Percentiles rank a stretch among this genome's conserved stretches.
Evolutionary conservation across 306 rosid species (phyloP).

Genomic region (Cercis canadensis): DNA sequence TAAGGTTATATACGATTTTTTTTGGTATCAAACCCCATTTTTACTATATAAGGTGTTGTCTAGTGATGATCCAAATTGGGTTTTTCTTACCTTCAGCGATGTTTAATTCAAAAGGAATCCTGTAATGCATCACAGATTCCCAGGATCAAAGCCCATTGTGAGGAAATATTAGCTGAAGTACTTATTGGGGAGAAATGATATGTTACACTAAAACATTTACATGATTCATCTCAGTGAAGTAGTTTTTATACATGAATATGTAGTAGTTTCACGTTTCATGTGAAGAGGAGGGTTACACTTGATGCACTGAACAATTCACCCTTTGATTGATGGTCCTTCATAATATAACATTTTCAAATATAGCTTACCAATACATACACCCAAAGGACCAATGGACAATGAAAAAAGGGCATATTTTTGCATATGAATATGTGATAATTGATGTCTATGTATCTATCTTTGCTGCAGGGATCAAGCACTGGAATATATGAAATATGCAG

Average conservation of each 20-base stretch:
- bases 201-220: background rate
- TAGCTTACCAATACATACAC: background rate
- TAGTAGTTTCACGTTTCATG: no score
- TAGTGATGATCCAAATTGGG: no score
- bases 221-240: background rate
- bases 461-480: conserved; percentile 43
- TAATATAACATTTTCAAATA: background rate
- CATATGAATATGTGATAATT: background rate
- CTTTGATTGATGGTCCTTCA: background rate
- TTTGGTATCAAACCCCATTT: no score
- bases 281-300: background rate
- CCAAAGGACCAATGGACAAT: background rate
- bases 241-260: no score
- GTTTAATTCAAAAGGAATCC: background rate
- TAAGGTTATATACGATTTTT: no score
- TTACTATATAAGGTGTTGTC: no score
- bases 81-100: no score
- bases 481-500: conserved; percentile 46
- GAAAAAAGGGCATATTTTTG: background rate
- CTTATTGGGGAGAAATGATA: background rate
- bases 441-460: background rate
- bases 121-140: background rate
- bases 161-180: background rate
- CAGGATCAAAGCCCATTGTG: background rate
- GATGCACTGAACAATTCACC: background rate